phyloP scores from a whole-genome alignment of 768 basidiomycete species.

The Mrakia frigida region DNA sequence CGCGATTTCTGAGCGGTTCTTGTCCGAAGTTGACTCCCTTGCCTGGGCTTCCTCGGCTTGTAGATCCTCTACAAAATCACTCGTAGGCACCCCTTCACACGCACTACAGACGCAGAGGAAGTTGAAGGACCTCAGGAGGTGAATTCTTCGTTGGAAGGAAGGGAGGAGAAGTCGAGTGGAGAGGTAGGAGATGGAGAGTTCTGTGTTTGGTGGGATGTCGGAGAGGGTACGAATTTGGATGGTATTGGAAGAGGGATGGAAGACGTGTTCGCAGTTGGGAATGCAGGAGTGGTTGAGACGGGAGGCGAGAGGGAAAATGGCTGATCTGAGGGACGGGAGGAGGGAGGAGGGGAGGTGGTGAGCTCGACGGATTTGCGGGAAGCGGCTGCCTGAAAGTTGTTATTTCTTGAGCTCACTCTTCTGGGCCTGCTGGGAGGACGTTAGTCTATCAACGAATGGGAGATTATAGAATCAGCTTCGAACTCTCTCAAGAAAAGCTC shows the following conservation, averaged over 20 bases:
- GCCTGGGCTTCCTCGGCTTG: too few species aligned
- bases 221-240: conserved; percentile 14
- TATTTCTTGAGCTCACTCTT: conserved; percentile 21
- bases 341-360: background rate
- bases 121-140: conserved; percentile 14
- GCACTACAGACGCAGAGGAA: conserved; percentile 23
- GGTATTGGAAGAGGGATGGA: background rate
- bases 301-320: conserved; percentile 29
- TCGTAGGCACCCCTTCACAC: background rate
- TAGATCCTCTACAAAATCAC: too few species aligned
- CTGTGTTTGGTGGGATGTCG: background rate
- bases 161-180: conserved; percentile 24
- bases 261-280: conserved; percentile 22
- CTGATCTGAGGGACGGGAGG: conserved; percentile 14
- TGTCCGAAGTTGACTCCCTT: background rate
- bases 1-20: background rate
- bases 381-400: too few species aligned
- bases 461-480: background rate
- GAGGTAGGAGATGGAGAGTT: conserved; percentile 32
- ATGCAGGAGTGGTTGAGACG: conserved; percentile 31
- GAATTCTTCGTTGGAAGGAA: background rate
- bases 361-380: background rate
- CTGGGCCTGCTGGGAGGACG: conserved; percentile 23
- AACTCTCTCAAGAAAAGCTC: too few species aligned
- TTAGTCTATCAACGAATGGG: conserved; percentile 1